A percentile compares a stretch with the other conserved stretches of the same genome.
Conservation (phyloP, 345 rosid species). For the Sisymbrium altissimum region DNA sequence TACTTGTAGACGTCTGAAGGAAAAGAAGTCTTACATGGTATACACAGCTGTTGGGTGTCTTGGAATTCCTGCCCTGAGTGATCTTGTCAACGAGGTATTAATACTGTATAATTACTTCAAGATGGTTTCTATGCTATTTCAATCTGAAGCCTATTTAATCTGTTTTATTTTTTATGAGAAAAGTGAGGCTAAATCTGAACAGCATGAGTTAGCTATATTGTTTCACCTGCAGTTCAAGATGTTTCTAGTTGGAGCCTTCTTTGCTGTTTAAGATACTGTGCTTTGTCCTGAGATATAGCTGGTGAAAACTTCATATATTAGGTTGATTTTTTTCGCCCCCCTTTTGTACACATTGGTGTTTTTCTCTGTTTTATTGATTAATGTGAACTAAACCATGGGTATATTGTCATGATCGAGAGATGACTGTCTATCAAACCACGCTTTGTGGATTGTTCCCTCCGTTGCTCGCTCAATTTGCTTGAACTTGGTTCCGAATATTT, state of each 20-base stretch:
- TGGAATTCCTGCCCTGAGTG: conserved; percentile 69
- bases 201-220: conserved; percentile 25
- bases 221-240: conserved; percentile 48
- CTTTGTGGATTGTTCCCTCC: conserved; percentile 6
- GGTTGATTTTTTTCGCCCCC: conserved; percentile 40
- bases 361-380: conserved; percentile 5
- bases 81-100: conserved; percentile 75
- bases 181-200: not conserved
- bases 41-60: conserved; percentile 86
- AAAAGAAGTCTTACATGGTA: conserved; percentile 91
- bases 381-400: not conserved
- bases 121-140: not conserved
- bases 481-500: not conserved
- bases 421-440: not conserved
- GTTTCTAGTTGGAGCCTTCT: conserved; percentile 42
- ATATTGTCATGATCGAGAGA: not conserved
- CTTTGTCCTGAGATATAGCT: conserved; percentile 45
- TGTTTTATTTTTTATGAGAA: not conserved
- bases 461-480: conserved; percentile 1
- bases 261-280: conserved; percentile 45
- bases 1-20: conserved; percentile 74
- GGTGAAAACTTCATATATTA: conserved; percentile 15
- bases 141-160: not conserved
- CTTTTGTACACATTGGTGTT: conserved; percentile 37
- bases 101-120: not conserved